These are phyloP conservation scores for Backusella tarrabulga DNA, from an alignment of 192 early-diverging fungal species.

Conservation along the genomic window DNA sequence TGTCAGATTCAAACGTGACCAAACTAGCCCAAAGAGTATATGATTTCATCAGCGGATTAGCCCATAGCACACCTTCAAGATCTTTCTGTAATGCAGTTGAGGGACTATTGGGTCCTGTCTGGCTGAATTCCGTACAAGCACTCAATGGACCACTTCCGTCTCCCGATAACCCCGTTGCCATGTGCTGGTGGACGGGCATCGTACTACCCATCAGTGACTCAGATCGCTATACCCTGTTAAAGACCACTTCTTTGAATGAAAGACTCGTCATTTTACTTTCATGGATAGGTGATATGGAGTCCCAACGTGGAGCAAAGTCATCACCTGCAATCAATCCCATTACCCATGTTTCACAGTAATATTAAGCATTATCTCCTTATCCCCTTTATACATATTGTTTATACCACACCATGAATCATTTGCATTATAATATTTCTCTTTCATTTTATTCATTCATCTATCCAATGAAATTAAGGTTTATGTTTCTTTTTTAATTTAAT, in stretches of 20 bases:
- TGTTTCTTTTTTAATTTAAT: neutral
- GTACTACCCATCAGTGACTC: constrained; percentile 14
- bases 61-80: constrained; percentile 6
- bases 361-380: neutral
- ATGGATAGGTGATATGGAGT: constrained; percentile 11
- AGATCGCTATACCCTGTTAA: constrained; percentile 1
- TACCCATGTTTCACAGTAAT: constrained; percentile 12
- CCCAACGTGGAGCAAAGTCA: neutral
- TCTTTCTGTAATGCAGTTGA: constrained; percentile 13
- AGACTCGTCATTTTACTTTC: neutral
- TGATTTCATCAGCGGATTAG: constrained; percentile 5
- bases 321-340: neutral
- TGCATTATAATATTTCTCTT: neutral
- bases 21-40: neutral
- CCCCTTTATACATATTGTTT: neutral
- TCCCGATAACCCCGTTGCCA: neutral
- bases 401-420: constrained; percentile 1
- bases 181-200: constrained; percentile 21
- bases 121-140: constrained; percentile 9
- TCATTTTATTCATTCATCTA: neutral
- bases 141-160: constrained; percentile 16
- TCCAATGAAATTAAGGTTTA: neutral
- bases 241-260: neutral
- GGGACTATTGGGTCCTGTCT: constrained; percentile 15
- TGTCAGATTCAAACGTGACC: neutral